These are phyloP conservation scores for Sonneratia caseolaris DNA, from an alignment of 345 rosid genomes.

Conservation along the genomic window DNA sequence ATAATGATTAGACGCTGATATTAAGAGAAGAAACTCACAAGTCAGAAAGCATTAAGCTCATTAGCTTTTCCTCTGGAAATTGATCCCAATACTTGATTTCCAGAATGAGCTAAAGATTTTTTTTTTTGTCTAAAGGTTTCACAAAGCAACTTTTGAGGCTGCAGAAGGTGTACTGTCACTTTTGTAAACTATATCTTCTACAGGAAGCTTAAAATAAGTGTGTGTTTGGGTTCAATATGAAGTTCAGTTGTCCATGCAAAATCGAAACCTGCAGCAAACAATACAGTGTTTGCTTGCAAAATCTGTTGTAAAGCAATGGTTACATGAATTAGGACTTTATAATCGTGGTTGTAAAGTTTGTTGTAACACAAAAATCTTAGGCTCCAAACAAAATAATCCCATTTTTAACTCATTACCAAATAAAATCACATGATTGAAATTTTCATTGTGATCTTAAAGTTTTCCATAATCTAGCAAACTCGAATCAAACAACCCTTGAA, in stretches of 20 bases:
- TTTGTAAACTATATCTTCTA: background rate
- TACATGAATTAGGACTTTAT: background rate
- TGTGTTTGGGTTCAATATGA: background rate
- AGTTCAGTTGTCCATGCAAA: background rate
- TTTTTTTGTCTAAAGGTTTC: background rate
- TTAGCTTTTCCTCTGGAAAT: background rate
- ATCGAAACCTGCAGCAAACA: background rate
- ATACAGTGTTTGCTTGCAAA: background rate
- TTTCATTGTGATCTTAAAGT: background rate
- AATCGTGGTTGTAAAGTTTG: background rate
- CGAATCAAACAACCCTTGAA: background rate
- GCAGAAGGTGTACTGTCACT: background rate
- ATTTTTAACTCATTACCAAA: too few relatives aligned
- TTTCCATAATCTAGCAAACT: background rate
- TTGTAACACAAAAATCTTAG: background rate
- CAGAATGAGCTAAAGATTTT: too few relatives aligned
- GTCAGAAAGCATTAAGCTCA: background rate
- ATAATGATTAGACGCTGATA: background rate
- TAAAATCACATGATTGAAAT: background rate
- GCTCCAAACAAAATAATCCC: background rate
- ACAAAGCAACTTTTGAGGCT: background rate
- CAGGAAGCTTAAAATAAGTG: background rate
- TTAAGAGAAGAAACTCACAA: background rate
- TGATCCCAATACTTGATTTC: background rate
- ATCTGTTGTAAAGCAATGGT: too few relatives aligned